A percentile compares a stretch with the other conserved stretches of the same genome.
phyloP scores from a whole-genome alignment of 2,329 filamentous ascomycete genomes.

The Calycina herbarum region DNA sequence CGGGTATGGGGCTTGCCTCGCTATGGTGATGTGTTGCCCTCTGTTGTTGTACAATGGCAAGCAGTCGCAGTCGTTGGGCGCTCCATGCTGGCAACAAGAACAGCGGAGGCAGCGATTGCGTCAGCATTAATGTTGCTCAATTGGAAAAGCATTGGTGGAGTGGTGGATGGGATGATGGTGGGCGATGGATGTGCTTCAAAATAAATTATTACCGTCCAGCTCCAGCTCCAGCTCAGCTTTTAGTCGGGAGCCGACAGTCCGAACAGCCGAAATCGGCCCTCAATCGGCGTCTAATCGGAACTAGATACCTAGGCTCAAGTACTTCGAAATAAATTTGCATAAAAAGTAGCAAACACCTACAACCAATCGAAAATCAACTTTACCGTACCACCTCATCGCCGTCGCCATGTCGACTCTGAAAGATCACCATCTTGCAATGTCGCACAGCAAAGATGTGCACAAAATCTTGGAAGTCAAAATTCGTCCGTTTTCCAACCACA shows the following conservation, averaged over 20 bases:
- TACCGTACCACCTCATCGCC: background rate
- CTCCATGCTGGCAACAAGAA: slow-evolving; percentile 45
- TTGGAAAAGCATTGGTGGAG: background rate
- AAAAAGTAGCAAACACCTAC: slow-evolving; percentile 1
- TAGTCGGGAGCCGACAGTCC: background rate
- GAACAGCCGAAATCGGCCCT: background rate
- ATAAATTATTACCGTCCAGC: background rate
- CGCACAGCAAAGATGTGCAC: slow-evolving; percentile 20
- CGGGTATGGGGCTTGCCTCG: background rate
- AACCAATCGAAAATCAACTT: background rate
- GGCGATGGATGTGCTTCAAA: background rate
- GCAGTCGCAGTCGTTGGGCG: slow-evolving; percentile 32
- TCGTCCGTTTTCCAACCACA: slow-evolving; percentile 30
- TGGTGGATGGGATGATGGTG: background rate
- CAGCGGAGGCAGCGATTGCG: slow-evolving; percentile 44
- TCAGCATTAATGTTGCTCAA: slow-evolving; percentile 43
- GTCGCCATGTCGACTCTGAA: slow-evolving; percentile 25
- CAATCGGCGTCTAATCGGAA: background rate
- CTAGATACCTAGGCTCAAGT: background rate
- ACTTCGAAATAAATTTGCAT: background rate
- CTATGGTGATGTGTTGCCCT: slow-evolving; percentile 11
- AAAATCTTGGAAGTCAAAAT: slow-evolving; percentile 39
- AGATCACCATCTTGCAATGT: background rate
- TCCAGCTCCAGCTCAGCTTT: background rate
- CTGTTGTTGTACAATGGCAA: slow-evolving; percentile 25